Conservation (phyloP, 1,284 basidiomycete species). For the Sporisorium scitamineum region DNA sequence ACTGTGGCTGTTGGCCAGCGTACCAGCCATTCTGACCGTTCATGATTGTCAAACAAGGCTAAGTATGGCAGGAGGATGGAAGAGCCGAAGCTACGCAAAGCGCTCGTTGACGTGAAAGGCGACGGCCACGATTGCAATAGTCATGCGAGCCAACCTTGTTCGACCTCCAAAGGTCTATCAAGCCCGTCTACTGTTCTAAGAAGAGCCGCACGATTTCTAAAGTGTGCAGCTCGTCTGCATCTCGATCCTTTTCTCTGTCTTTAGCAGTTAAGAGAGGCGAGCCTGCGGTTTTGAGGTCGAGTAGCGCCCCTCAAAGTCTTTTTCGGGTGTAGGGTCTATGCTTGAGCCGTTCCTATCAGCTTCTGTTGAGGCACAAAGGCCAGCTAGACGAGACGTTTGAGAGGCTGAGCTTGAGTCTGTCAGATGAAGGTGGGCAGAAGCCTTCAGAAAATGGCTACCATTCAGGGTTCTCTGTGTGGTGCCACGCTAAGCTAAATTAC, state of each 20-base stretch:
- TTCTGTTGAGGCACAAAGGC: background rate
- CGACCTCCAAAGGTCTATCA: background rate
- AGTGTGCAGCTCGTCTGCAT: background rate
- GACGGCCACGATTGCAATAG: background rate
- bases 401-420: background rate
- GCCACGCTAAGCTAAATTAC: background rate
- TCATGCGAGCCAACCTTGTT: conserved; percentile 8
- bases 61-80: background rate
- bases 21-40: conserved; percentile 37
- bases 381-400: background rate
- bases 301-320: too few species aligned
- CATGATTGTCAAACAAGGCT: conserved; percentile 8
- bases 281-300: background rate
- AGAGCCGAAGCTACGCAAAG: conserved; percentile 8
- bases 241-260: background rate
- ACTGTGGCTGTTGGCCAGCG: conserved; percentile 15
- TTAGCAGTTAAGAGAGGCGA: background rate
- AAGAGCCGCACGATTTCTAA: background rate
- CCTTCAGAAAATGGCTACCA: background rate
- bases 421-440: background rate
- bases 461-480: conserved; percentile 6
- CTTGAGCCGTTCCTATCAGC: too few species aligned
- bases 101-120: background rate
- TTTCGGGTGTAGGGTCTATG: background rate
- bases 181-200: background rate